Base-by-base conservation (phyloP, 306 rosid genomes). In the Ceratonia siliqua region DNA sequence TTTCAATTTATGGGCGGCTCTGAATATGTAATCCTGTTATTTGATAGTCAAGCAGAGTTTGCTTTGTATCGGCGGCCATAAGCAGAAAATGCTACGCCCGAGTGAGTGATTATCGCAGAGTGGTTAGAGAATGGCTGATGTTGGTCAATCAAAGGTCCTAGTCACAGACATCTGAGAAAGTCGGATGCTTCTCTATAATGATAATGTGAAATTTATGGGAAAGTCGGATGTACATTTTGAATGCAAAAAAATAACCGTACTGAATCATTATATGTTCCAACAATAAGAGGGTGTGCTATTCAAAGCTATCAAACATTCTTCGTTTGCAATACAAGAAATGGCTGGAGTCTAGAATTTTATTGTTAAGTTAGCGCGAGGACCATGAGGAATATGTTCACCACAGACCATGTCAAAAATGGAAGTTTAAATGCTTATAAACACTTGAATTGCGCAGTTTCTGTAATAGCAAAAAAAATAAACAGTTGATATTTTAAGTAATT, bases 1-100 rank as follows among this genome's bases (percentile, higher is more conserved):
- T 88, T 48, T 88, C 82, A 8, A 75, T 78, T 84, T 94, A 91
- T 36, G 97, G 98, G 62, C 91, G 98, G 64, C 83, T 88, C 77
- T 89, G 73, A 86, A 81, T 45, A 52, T 61, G 62, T 28, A 72
- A 65, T 69, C 58, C 77, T 13, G 24, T 48, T 63, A 46, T 65
- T 48, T 59, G 33, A 45, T n/a, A 38, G 52, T 56, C 13, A 63
- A 73, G 80, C 3, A 20, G 77, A 62, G 63, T 74, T 54, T 54
- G 38, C 56, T 59, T 63, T 49, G 42, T 25, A 30, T 49, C 33
- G 2, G 65, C 36, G 59, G 50, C 76, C 41, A 30, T 38, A 45
- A 50, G 63, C 41, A 17, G 63, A 75, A 78, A 52, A 43, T 33
- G 53, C 10, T 52, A 15, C 48, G 46, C 64, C 35, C 17, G 3